Base-by-base conservation (phyloP, 306 rosid genomes). In the Lagenaria siceraria region DNA sequence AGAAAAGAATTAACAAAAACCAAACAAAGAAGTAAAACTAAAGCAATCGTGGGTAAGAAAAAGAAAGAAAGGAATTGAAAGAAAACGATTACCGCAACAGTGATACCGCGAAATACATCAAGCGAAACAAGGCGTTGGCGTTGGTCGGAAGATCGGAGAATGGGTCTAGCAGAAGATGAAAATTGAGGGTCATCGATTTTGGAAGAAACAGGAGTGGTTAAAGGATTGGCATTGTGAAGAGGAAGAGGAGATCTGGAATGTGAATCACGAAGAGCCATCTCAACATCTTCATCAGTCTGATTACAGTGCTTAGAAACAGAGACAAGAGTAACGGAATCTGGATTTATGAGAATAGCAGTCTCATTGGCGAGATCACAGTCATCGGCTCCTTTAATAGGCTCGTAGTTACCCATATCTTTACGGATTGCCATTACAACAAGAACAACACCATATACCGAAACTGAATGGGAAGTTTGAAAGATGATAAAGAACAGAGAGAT, bases 41-140 rank as follows among this genome's bases (percentile, higher is more conserved):
- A 6, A 75, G 55, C 51, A 59, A 33, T 33, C 6, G 9, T 21
- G 66, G 31, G 55, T 15, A 64, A 12, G 14, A n/a, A 18, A 4
- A 74, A 33, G 53, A 49, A 43, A 52, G 14, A n/a, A 46, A 24
- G 15, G 14, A 73, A 51, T 0, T 11, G 59, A 18, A 68, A 22
- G 0, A 51, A 46, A 54, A 15, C 36, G 29, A 8, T 36, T 90
- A 94, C 98, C 96, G 84, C 96, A 12, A 95, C 98, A 1, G 98
- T 92, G 81, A 92, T 85, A 29, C 98, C 98, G 13, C 98, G 97
- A 72, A 92, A 95, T 25, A 92, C 99, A 76, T 95, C 99, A 46
- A 92, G 97, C 0, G 99, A 95, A 79, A 83, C 83, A 4, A 95
- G 87, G 33, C 99, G 98, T 17, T 85, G 93, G 51, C 78, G 59